These are phyloP conservation scores for Leptographium procerum DNA, from an alignment of 2,329 filamentous ascomycete genomes.

Conservation along the genomic window DNA sequence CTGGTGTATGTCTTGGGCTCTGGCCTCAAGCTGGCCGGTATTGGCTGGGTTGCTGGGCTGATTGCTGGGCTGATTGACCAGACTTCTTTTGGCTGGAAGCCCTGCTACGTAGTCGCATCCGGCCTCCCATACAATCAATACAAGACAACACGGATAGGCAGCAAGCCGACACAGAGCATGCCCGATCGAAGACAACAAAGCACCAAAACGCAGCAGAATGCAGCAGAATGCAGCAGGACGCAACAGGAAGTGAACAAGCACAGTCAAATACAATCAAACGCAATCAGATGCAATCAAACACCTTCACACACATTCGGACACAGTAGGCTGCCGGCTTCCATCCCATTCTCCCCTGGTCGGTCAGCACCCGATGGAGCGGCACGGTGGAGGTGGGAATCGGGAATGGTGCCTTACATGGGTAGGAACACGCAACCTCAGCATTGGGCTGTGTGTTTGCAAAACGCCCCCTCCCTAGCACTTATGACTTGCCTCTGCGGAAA, in stretches of 20 bases:
- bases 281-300: neutral
- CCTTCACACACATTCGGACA: neutral
- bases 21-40: neutral
- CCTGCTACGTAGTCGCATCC: neutral
- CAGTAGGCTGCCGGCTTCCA: neutral
- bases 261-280: neutral
- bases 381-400: constrained; percentile 4
- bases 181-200: neutral
- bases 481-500: neutral
- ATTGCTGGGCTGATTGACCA: too few species aligned
- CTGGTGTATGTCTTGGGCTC: neutral
- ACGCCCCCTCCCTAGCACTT: neutral
- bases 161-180: neutral
- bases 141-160: neutral
- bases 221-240: too few species aligned
- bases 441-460: constrained; percentile 1
- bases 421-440: neutral
- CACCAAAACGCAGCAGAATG: too few species aligned
- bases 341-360: neutral
- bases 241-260: neutral
- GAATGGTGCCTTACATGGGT: constrained; percentile 11
- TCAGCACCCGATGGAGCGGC: constrained; percentile 10
- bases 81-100: too few species aligned
- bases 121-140: neutral
- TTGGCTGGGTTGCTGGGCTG: neutral